phyloP scores from a whole-genome alignment of 192 early-diverging fungal species.

The Entomortierella parvispora region DNA sequence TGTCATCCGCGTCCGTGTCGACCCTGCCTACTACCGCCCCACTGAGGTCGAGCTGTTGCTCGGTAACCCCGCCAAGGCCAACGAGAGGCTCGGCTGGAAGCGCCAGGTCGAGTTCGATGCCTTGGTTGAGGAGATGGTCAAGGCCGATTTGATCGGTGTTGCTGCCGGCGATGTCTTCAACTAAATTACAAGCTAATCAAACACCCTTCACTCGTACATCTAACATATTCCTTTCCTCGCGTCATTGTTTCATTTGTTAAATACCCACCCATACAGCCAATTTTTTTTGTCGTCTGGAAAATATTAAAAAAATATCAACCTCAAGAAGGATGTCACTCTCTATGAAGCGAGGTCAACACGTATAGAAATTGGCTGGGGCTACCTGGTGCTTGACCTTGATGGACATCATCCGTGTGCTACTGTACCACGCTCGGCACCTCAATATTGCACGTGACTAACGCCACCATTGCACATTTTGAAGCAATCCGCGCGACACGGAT shows the following conservation, averaged over 20 bases:
- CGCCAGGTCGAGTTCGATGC: constrained; percentile 76
- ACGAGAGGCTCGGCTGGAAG: constrained; percentile 72
- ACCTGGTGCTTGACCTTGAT: too few species aligned
- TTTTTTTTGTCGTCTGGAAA: too few species aligned
- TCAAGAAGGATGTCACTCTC: too few species aligned
- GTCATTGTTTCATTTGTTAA: not conserved
- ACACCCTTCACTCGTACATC: constrained; percentile 56
- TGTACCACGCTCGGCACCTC: too few species aligned
- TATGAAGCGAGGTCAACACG: too few species aligned
- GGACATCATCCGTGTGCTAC: too few species aligned
- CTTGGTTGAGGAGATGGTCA: constrained; percentile 73
- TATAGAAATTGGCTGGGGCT: too few species aligned
- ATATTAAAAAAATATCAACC: too few species aligned
- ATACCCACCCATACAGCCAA: not conserved
- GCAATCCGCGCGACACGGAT: too few species aligned
- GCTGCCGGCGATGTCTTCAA: constrained; percentile 36
- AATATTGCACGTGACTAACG: too few species aligned
- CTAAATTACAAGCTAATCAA: constrained; percentile 10
- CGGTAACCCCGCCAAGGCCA: constrained; percentile 78
- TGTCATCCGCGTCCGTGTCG: constrained; percentile 67
- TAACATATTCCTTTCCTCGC: constrained; percentile 47
- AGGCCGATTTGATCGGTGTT: constrained; percentile 64
- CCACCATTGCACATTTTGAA: too few species aligned
- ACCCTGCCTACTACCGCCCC: constrained; percentile 83
- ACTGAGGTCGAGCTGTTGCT: constrained; percentile 81